Evolutionary conservation across 371 early-diverging fungal genomes (phyloP).

Genomic region (Mortierella sp.): DNA sequence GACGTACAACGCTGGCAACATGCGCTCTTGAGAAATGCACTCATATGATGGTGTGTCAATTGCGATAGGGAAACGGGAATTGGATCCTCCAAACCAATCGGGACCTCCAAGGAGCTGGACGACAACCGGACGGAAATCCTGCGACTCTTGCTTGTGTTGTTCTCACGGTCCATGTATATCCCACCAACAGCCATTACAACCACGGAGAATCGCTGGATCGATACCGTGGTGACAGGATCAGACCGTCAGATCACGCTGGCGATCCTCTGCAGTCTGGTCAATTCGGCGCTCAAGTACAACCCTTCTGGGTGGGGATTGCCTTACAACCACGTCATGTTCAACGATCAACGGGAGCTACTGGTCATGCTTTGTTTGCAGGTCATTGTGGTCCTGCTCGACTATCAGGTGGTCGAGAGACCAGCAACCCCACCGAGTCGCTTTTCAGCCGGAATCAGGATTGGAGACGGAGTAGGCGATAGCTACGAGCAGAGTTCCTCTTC

Average conservation of each 20-base stretch:
- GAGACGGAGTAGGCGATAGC: neutral
- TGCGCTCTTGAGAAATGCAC: neutral
- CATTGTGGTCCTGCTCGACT: constrained; percentile 80
- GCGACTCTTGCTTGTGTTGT: constrained; percentile 79
- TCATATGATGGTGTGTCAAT: too few species aligned
- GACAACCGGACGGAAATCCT: constrained; percentile 82
- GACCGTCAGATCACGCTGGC: constrained; percentile 84
- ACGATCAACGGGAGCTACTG: constrained; percentile 79
- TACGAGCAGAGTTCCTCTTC: neutral
- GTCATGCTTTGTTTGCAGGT: constrained; percentile 78
- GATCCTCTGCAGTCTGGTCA: constrained; percentile 85
- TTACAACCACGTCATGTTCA: constrained; percentile 85
- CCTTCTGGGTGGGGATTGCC: constrained; percentile 90
- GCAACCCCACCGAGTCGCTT: neutral
- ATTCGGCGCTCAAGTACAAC: constrained; percentile 84
- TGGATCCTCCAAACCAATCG: constrained; percentile 76
- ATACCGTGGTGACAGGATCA: constrained; percentile 67
- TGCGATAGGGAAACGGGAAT: constrained; percentile 76
- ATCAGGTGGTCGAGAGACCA: constrained; percentile 59
- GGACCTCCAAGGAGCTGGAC: constrained; percentile 77
- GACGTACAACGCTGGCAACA: neutral
- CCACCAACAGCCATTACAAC: constrained; percentile 70
- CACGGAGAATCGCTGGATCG: constrained; percentile 72
- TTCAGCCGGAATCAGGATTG: constrained; percentile 8
- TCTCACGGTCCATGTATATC: constrained; percentile 87